These are phyloP conservation scores for Aphanomyces euteiches DNA, from an alignment of 352 stramenopile species.

Conservation along the genomic window DNA sequence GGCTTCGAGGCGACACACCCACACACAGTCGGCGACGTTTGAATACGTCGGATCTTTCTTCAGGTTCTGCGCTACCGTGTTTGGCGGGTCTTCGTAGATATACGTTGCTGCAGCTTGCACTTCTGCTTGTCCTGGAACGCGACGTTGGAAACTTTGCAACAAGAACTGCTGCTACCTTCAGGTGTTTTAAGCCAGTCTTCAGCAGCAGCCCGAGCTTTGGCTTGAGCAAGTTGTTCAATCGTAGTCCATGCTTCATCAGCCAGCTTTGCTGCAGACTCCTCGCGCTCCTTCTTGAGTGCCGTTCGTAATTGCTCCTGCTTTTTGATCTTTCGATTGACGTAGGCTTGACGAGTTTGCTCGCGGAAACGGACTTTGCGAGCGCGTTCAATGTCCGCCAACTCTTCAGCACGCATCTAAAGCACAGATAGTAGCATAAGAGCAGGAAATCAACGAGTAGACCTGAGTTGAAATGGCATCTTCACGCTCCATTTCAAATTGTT, in stretches of 20 bases:
- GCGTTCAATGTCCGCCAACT: slow-evolving; percentile 35
- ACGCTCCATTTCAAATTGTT: slow-evolving; percentile 40
- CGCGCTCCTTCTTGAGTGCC: slow-evolving; percentile 32
- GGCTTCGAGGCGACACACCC: slow-evolving; percentile 56
- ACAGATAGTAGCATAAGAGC: background rate
- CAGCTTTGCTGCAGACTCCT: background rate
- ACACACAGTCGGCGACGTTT: slow-evolving; percentile 43
- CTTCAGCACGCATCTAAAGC: slow-evolving; percentile 28
- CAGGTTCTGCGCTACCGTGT: slow-evolving; percentile 44
- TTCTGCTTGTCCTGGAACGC: slow-evolving; percentile 9
- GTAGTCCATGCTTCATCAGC: slow-evolving; percentile 42
- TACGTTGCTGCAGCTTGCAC: slow-evolving; percentile 41
- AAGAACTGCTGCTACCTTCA: slow-evolving; percentile 30
- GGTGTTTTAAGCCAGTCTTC: slow-evolving; percentile 44
- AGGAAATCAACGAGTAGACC: slow-evolving; percentile 15
- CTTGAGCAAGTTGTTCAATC: slow-evolving; percentile 43
- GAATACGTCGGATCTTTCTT: slow-evolving; percentile 39
- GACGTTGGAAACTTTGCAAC: background rate
- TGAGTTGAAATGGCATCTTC: slow-evolving; percentile 48
- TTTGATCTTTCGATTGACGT: slow-evolving; percentile 46
- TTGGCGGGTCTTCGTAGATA: slow-evolving; percentile 57
- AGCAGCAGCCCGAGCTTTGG: slow-evolving; percentile 46
- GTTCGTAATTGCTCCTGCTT: slow-evolving; percentile 46
- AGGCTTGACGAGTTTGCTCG: slow-evolving; percentile 42
- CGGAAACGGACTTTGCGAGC: slow-evolving; percentile 43